Evolutionary conservation across 805 yeast genomes (phyloP).

Genomic region (Wickerhamiella sorbophila): DNA sequence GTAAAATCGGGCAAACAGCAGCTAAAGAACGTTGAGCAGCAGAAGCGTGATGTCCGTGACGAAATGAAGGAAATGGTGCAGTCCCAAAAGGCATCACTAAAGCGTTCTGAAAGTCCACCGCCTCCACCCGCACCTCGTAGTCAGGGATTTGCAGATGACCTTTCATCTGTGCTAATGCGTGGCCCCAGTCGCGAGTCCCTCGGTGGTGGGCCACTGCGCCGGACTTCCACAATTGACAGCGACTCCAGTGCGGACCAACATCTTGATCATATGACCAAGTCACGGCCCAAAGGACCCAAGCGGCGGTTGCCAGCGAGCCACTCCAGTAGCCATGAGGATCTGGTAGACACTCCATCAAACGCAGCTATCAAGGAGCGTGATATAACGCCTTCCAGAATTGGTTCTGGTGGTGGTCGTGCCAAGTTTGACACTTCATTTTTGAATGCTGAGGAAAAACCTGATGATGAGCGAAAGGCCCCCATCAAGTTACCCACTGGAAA

Average conservation of each 20-base stretch:
- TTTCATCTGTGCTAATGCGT: neutral
- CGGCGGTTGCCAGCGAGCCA: neutral
- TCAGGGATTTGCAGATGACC: neutral
- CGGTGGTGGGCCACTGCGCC: neutral
- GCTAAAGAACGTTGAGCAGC: neutral
- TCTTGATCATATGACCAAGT: conserved; percentile 1
- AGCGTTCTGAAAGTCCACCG: neutral
- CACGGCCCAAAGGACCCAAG: conserved; percentile 1
- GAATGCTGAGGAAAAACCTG: neutral
- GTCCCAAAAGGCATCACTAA: neutral
- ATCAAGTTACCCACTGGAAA: neutral
- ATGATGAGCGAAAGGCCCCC: neutral
- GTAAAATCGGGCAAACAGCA: neutral
- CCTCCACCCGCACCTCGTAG: neutral
- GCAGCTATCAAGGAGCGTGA: neutral
- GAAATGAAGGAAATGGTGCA: neutral
- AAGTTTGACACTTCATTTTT: neutral
- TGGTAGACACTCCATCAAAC: neutral
- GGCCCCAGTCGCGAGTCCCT: neutral
- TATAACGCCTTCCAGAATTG: too few relatives aligned
- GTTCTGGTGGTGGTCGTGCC: neutral
- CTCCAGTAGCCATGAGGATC: neutral
- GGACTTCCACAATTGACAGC: neutral
- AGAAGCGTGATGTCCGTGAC: neutral
- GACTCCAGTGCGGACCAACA: neutral